These are phyloP conservation scores for Heliosperma pusillum DNA, from an alignment of 148 eudicot species.

Conservation along the genomic window DNA sequence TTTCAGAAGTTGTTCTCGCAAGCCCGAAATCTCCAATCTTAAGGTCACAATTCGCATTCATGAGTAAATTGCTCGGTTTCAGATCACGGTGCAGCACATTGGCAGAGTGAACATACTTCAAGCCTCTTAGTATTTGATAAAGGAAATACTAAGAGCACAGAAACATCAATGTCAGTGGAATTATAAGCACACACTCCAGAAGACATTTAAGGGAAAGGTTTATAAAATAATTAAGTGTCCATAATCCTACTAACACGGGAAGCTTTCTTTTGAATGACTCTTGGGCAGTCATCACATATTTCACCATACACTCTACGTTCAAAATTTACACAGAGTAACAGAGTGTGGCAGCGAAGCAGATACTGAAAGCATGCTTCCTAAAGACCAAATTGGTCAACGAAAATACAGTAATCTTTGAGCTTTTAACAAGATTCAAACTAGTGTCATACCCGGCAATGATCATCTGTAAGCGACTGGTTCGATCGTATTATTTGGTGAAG, in stretches of 20 bases:
- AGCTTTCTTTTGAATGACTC: background rate
- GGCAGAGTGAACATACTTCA: slow-evolving; percentile 86
- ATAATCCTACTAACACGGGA: background rate
- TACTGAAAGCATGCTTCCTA: background rate
- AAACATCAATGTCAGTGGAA: slow-evolving; percentile 27
- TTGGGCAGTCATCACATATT: background rate
- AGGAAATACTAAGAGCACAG: slow-evolving; percentile 64
- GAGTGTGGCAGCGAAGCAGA: background rate
- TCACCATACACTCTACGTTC: background rate
- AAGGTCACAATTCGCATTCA: slow-evolving; percentile 85
- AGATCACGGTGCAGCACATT: slow-evolving; percentile 83
- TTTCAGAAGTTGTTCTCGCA: slow-evolving; percentile 83
- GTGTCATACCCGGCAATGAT: slow-evolving; percentile 66
- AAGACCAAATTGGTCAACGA: too few species aligned
- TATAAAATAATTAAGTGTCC: background rate
- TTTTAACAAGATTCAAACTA: slow-evolving; percentile 9
- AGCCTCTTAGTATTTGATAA: slow-evolving; percentile 75
- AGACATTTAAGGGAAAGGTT: background rate
- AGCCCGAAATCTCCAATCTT: slow-evolving; percentile 88
- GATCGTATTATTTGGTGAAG: slow-evolving; percentile 71
- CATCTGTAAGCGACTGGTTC: slow-evolving; percentile 54
- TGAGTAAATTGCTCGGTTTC: slow-evolving; percentile 79
- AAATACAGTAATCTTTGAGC: background rate
- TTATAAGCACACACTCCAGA: background rate
- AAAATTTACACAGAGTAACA: background rate